Evolutionary conservation across 2,329 filamentous ascomycete genomes (phyloP).

Genomic region (Colletotrichum kahawae): DNA sequence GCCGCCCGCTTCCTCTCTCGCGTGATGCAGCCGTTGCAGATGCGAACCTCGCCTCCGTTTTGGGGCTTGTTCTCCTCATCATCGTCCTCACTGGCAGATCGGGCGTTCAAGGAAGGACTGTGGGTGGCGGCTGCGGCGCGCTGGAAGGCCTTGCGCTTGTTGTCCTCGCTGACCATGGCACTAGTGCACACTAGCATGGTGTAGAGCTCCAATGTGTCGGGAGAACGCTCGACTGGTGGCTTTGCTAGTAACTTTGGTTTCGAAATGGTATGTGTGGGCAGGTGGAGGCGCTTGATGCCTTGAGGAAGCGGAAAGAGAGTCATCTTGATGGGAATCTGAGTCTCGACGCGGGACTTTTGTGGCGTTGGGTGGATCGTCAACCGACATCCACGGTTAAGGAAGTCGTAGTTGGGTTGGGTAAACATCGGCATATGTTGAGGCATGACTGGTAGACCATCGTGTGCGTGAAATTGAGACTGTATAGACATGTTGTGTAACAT

Average conservation of each 20-base stretch:
- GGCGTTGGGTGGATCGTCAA: conserved; percentile 71
- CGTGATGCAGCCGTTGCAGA: conserved; percentile 89
- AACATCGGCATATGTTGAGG: conserved; percentile 34
- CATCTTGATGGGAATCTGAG: conserved; percentile 89
- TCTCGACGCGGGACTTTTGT: conserved; percentile 91
- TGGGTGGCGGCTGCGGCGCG: conserved; percentile 53
- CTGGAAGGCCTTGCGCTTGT: conserved; percentile 70
- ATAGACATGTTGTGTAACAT: conserved; percentile 12
- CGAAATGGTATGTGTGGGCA: conserved; percentile 89
- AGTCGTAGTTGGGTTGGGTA: conserved; percentile 31
- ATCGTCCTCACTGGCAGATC: conserved; percentile 46
- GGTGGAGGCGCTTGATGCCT: conserved; percentile 79
- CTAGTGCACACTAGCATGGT: conserved; percentile 90
- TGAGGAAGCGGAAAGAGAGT: conserved; percentile 76
- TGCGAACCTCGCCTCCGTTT: conserved; percentile 92
- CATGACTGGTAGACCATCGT: conserved; percentile 27
- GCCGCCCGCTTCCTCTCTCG: conserved; percentile 90
- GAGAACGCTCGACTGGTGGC: conserved; percentile 65
- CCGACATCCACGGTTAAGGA: conserved; percentile 38
- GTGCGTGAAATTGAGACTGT: conserved; percentile 27
- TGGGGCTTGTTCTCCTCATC: conserved; percentile 75
- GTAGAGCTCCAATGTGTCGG: conserved; percentile 80
- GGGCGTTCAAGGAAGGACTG: conserved; percentile 26
- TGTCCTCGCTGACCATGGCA: conserved; percentile 78
- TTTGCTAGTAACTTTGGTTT: conserved; percentile 91